Evolutionary conservation across 805 yeast species (phyloP), one percentile per base, ranked within the genome.

Genomic region (Candida sakaeoensis): DNA sequence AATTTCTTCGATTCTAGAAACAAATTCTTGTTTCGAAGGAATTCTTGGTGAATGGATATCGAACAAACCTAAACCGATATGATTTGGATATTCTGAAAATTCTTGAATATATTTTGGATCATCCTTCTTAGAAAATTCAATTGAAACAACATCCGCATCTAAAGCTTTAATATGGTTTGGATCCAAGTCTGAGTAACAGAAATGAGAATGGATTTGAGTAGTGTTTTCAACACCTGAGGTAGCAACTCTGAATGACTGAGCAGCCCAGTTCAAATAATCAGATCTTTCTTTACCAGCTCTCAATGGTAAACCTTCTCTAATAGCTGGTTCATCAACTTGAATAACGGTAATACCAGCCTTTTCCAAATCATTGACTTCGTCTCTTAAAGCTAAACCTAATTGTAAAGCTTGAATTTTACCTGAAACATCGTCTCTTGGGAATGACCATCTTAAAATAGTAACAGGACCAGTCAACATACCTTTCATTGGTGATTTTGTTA

Each of bases 391-490:
- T 63, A 93, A 78, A 67, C 95, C 95, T 65, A 93, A 84, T 80
- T 93, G 99, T 69, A 85, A 79, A 57, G 97, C 88, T 79, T 93
- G 99, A 55, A 80, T 79, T 77, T 85, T 79, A 75, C 85, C 90
- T 49, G 95, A 76, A 55, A 91, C 85, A 63, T 93, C 99, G 68
- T 90, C 91, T 85, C 99, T 88, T 78, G 99, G 99, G 97, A 93
- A 93, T 58, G 99, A 93, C 99, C 99, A 93, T 82, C 99, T 87
- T 70, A 93, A 84, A 75, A 95, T 88, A 66, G 99, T 93, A 61
- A 93, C 93, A 69, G 99, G 99, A 75, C 99, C 99, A 66, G 99
- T 90, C 69, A 93, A 84, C 99, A 93, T 93, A 87, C 99, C 99
- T 82, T 93, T 93, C 81, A 93, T 86, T 66, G 97, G 96, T 78